Base-by-base conservation (phyloP, 2,329 filamentous ascomycete genomes). In the Dendryphion nanum region DNA sequence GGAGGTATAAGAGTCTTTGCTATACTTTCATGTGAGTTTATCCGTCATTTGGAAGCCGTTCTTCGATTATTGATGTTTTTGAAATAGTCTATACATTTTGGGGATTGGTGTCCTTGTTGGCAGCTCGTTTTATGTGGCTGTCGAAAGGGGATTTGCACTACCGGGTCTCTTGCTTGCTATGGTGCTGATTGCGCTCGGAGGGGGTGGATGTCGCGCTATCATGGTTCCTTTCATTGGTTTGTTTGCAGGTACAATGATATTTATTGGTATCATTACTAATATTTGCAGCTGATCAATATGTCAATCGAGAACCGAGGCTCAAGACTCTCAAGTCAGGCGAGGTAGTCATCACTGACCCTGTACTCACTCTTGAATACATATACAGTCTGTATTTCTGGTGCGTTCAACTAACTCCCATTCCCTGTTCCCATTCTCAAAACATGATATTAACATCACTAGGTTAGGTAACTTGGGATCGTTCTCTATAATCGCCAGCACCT, bases 381-480 rank as follows among this genome's bases (percentile, higher is more conserved):
- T 70, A 64, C 49, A 66, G 63, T 31, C 34, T 65, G 1, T 64
- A 61, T 38, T 71, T 65, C 39, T 69, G 66, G 67, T 64, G 18
- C 26, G 40, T 38, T n/a, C 4, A 13, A 5, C 5, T 14, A 16
- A 26, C n/a, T n/a, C n/a, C n/a, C n/a, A n/a, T n/a, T n/a, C n/a
- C n/a, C n/a, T n/a, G n/a, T n/a, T n/a, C n/a, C n/a, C n/a, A n/a
- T n/a, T n/a, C n/a, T n/a, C n/a, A n/a, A n/a, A n/a, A n/a, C n/a
- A n/a, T n/a, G n/a, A n/a, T n/a, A n/a, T n/a, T n/a, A n/a, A n/a
- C n/a, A n/a, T n/a, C n/a, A n/a, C n/a, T 12, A 48, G 43, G 48
- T 31, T 61, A 8, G 57, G 55, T 57, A 88, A 89, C 63, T 50
- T 89, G 13, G 85, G 84, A n/a, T 78, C 81, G 2, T 70, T 89